Base-by-base conservation (phyloP, 2,329 filamentous ascomycete species). In the Trichoderma sp. region DNA sequence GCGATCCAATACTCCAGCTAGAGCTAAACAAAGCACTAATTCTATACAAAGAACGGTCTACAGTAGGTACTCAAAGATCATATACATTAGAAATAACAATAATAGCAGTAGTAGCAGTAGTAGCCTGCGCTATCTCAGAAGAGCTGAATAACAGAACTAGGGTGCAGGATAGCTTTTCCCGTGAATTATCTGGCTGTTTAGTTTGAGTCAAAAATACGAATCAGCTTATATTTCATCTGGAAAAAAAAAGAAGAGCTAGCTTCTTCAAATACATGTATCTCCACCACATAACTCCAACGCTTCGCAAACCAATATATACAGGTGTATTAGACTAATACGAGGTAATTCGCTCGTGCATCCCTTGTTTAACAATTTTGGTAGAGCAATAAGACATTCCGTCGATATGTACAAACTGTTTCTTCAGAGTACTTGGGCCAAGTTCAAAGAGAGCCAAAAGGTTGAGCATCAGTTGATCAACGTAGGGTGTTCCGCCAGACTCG, bases 401-500 rank as follows among this genome's bases (percentile, higher is more conserved):
- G 19, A 4, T 19, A 14, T 7, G 8, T n/a, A n/a, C 10, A 43
- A 8, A 3, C 2, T n/a, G 1, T n/a, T 3, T 6, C 40, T n/a
- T n/a, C 16, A 10, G n/a, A n/a, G n/a, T n/a, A n/a, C n/a, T n/a
- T n/a, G n/a, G 8, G 5, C 40, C 40, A 43, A 16, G 4, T 16
- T 16, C 1, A 13, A 37, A 31, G 7, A 31, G 29, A 31, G 7
- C 5, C 5, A 43, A n/a, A 43, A 19, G 7, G 19, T 19, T 43
- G 14, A 19, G 40, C 19, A n/a, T 68, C n/a, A 68, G 35, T 68
- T 68, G 7, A 55, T 59, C 16, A 68, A 11, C 1, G 65, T 68
- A 4, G 57, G 57, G 10, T 68, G 65, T 10, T 68, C 65, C 4
- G 65, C 65, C 33, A 68, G 55, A 33, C 65, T 68, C 11, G 57